These are phyloP conservation scores for Geotrichum fermentans DNA, from an alignment of 1,139 yeast genomes.

Conservation along the genomic window DNA sequence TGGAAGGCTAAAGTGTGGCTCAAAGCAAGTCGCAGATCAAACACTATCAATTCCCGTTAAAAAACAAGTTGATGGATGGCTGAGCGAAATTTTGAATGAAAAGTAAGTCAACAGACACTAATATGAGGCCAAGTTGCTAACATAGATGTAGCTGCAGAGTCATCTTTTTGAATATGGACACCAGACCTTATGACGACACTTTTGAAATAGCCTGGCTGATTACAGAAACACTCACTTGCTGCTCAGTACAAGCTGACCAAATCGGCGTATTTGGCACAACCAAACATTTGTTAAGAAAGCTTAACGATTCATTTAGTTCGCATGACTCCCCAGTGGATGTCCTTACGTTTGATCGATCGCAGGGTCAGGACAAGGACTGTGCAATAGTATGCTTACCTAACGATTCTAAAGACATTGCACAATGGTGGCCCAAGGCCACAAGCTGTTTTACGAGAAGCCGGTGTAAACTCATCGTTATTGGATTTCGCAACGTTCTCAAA, in stretches of 20 bases:
- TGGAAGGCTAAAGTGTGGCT: constrained; percentile 74
- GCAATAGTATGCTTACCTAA: too few species aligned
- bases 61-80: constrained; percentile 17
- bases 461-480: constrained; percentile 74
- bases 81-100: constrained; percentile 44
- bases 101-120: constrained; percentile 11
- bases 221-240: constrained; percentile 50
- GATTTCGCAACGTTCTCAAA: constrained; percentile 54
- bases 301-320: neutral
- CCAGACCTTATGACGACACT: too few species aligned
- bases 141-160: constrained; percentile 46
- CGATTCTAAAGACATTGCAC: too few species aligned
- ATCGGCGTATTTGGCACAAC: constrained; percentile 53
- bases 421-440: too few species aligned
- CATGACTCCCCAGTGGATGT: constrained; percentile 44
- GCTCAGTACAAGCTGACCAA: constrained; percentile 53
- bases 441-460: constrained; percentile 85
- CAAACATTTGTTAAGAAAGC: neutral
- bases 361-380: constrained; percentile 92
- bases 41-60: constrained; percentile 45
- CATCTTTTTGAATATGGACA: constrained; percentile 73
- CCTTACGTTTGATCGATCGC: constrained; percentile 91
- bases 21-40: constrained; percentile 55
- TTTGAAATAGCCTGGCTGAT: too few species aligned
- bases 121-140: neutral